phyloP scores from a whole-genome alignment of 331 rosid genomes.

The Rhamnella rubrinervis region DNA sequence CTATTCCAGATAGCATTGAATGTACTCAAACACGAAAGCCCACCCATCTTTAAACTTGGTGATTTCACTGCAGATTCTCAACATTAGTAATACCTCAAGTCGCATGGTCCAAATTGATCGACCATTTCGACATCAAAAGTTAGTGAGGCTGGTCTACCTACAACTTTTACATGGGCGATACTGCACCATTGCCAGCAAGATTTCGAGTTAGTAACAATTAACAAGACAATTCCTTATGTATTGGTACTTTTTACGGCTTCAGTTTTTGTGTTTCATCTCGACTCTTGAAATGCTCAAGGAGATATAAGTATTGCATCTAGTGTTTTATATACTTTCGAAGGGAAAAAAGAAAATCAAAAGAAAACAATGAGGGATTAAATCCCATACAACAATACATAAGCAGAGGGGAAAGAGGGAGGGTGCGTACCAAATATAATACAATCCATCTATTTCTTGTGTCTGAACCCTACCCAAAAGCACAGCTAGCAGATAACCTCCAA shows the following conservation, averaged over 20 bases:
- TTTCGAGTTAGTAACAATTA: too few species aligned
- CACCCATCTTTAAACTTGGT: conserved; percentile 9
- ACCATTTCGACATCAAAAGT: conserved; percentile 34
- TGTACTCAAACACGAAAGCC: neutral
- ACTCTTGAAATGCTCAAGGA: too few species aligned
- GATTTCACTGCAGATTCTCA: neutral
- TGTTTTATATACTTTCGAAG: too few species aligned
- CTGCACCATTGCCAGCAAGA: conserved; percentile 33
- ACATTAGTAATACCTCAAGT: conserved; percentile 32
- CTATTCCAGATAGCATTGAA: neutral
- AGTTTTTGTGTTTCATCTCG: too few species aligned
- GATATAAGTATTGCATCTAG: too few species aligned
- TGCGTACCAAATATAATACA: conserved; percentile 53
- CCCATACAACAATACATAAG: too few species aligned
- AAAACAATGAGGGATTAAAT: too few species aligned
- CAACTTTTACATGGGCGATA: conserved; percentile 54
- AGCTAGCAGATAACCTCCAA: conserved; percentile 56
- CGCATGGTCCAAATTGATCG: conserved; percentile 36
- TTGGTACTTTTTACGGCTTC: too few species aligned
- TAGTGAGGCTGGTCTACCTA: conserved; percentile 40
- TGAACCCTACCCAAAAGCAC: conserved; percentile 68
- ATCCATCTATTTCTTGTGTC: conserved; percentile 40
- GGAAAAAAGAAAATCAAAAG: too few species aligned
- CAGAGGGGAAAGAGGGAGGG: neutral
- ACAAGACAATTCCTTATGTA: too few species aligned